Conservation (phyloP, 2,329 filamentous ascomycete genomes). For the Mycosphaerella sp. region DNA sequence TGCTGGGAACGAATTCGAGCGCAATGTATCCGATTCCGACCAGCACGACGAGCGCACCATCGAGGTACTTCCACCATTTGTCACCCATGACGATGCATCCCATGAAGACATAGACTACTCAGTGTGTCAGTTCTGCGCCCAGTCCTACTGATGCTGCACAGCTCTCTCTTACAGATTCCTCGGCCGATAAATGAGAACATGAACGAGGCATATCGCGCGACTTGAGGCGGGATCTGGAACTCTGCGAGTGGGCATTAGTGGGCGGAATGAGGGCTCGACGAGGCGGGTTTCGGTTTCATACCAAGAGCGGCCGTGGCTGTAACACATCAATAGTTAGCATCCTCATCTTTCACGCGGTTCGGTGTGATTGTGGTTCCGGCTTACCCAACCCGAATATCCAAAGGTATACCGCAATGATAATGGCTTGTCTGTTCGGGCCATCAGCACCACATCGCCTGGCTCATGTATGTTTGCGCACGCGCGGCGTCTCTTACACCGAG, state of each 20-base stretch:
- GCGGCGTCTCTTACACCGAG: constrained; percentile 46
- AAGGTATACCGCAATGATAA: constrained; percentile 80
- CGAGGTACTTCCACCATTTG: constrained; percentile 61
- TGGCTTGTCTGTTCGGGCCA: constrained; percentile 49
- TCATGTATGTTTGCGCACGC: background rate
- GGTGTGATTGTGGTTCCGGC: constrained; percentile 25
- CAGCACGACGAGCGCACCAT: constrained; percentile 70
- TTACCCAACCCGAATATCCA: constrained; percentile 82
- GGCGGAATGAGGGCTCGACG: too few species aligned
- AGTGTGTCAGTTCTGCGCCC: constrained; percentile 4
- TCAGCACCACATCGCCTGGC: background rate
- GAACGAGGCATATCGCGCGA: constrained; percentile 91
- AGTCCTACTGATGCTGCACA: too few species aligned
- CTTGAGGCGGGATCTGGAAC: constrained; percentile 89
- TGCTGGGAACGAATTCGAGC: constrained; percentile 46
- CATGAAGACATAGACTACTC: constrained; percentile 87
- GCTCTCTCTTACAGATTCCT: constrained; percentile 71
- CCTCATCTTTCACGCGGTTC: background rate
- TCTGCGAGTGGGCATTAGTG: constrained; percentile 35
- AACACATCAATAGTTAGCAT: constrained; percentile 11
- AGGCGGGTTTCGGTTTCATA: too few species aligned
- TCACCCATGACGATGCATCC: constrained; percentile 74
- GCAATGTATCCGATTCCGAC: constrained; percentile 67
- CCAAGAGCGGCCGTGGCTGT: constrained; percentile 54
- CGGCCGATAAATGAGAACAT: constrained; percentile 96